Conservation (phyloP, 208 protist species). For the Paratrypanosoma confusum region DNA sequence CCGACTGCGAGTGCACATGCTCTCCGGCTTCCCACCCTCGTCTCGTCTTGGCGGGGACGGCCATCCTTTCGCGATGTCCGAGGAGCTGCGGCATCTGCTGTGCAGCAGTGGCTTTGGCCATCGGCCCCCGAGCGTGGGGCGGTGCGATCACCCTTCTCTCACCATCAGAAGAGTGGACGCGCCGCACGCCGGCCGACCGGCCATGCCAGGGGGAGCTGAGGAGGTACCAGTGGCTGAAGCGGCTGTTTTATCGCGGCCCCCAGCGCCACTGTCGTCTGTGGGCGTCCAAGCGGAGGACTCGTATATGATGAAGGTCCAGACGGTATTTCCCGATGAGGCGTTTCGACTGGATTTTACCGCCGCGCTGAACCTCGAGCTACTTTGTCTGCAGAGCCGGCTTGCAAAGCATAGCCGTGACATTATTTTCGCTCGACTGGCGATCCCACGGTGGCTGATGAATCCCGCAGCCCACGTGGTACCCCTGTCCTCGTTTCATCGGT, state of each 20-base stretch:
- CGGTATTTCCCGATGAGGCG: constrained; percentile 1
- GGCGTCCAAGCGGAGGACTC: constrained; percentile 5
- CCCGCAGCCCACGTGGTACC: constrained; percentile 11
- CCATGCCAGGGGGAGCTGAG: no score
- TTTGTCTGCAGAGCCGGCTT: constrained; percentile 11
- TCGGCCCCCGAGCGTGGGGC: no score
- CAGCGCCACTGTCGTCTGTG: no score
- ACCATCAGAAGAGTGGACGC: no score
- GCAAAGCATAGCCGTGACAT: constrained; percentile 10
- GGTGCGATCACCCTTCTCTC: no score
- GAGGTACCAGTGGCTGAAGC: no score
- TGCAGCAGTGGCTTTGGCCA: no score
- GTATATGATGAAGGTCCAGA: constrained; percentile 12
- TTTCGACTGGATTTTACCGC: constrained; percentile 4
- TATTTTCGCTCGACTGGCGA: constrained; percentile 7
- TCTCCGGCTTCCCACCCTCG: background rate
- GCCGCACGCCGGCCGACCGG: no score
- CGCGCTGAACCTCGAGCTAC: constrained; percentile 9
- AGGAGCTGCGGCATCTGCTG: background rate
- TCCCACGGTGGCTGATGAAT: constrained; percentile 16
- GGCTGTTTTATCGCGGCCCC: no score
- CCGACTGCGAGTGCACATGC: no score
- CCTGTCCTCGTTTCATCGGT: constrained; percentile 10
- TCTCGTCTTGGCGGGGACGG: background rate
- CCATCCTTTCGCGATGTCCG: background rate